Evolutionary conservation across 202 grass and related monocot genomes (phyloP).

Genomic region (Tripidium arundinaceum): DNA sequence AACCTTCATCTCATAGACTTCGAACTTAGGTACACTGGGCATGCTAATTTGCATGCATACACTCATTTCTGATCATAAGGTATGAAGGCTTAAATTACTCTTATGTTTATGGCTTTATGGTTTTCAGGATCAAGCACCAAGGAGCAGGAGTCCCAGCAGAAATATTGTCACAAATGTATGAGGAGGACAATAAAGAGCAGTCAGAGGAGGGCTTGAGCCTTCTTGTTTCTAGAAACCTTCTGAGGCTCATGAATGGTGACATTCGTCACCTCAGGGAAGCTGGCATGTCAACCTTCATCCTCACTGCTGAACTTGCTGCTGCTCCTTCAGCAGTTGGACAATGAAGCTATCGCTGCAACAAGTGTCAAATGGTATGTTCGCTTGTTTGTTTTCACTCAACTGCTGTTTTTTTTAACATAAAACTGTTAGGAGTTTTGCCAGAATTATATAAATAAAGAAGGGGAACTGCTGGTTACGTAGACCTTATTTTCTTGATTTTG

Average conservation of each 20-base stretch:
- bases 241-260: slow-evolving; percentile 92
- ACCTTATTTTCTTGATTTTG: background rate
- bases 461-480: background rate
- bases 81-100: slow-evolving; percentile 3
- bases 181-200: slow-evolving; percentile 43
- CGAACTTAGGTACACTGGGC: slow-evolving; percentile 56
- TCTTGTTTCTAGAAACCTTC: slow-evolving; percentile 73
- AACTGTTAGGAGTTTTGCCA: background rate
- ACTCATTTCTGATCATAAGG: slow-evolving; percentile 1
- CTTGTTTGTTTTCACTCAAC: slow-evolving; percentile 1
- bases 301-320: slow-evolving; percentile 74
- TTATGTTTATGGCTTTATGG: slow-evolving; percentile 9
- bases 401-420: background rate
- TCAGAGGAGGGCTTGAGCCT: slow-evolving; percentile 70
- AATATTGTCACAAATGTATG: slow-evolving; percentile 72
- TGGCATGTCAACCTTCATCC: slow-evolving; percentile 66
- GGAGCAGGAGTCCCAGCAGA: slow-evolving; percentile 59
- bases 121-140: slow-evolving; percentile 69
- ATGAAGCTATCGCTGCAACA: background rate
- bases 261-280: slow-evolving; percentile 69
- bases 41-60: background rate
- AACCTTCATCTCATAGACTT: slow-evolving; percentile 76
- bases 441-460: background rate
- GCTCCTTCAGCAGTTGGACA: slow-evolving; percentile 19
- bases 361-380: slow-evolving; percentile 24